Evolutionary conservation across 495 filamentous ascomycete genomes (phyloP), one percentile per base, ranked within the genome.

Genomic region (Penicillium robsamsonii): DNA sequence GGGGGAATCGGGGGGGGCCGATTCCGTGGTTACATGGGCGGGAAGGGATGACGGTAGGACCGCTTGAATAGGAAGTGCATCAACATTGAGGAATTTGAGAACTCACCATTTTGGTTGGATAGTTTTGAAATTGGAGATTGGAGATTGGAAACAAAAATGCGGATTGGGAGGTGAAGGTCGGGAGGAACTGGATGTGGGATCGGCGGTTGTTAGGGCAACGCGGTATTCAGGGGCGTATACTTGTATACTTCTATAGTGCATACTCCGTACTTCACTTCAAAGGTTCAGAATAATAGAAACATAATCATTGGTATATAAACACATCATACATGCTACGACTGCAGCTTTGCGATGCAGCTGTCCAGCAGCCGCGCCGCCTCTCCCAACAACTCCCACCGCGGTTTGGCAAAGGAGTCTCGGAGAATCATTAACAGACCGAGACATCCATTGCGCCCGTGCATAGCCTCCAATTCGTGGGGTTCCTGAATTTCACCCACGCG

Each of bases 331-430:
- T 41, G 37, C 10, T 57, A 66, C 11, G 60, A 66, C 42, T 60
- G 58, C 56, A 87, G 59, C 75, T 87, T 85, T 10, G 76, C 71
- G 52, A 95, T 87, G 67, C 91, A 96, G 66, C 91, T 93, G 49
- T 79, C 81, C 65, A 98, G 71, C 61, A 97, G 72, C 42, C 81
- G 85, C 46, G 86, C 86, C 44, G 91, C 94, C 70, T 98, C 94
- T 47, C 89, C 84, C 52, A 97, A 74, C 58, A 98, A 70, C 73
- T 97, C 92, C 94, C 94, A 98, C 52, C 92, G 79, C 38, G 92
- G 87, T 63, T 85, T 84, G 53, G 79, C 74, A 69, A 97, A 97
- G 56, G 87, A 87, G 59, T 90, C 87, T 40, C 87, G 84, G 42
- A 98, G 73, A 24, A 96, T 83, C 72, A 94, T 79, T 54, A 98